A percentile compares a stretch with the other conserved stretches of the same genome.
Evolutionary conservation across 371 early-diverging fungal genomes (phyloP).

Genomic region (Funneliformis caledonium): DNA sequence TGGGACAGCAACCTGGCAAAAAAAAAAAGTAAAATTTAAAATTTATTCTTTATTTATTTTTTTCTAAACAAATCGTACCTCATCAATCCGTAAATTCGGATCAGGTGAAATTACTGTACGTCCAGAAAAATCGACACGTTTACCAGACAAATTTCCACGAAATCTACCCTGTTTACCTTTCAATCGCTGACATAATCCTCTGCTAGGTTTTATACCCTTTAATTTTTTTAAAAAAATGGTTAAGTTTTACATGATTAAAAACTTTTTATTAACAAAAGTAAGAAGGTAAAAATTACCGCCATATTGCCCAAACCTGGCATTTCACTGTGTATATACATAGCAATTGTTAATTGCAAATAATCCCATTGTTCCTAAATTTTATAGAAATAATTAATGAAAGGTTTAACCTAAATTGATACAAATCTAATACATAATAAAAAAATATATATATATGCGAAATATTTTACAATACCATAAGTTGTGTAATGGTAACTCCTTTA

Average conservation of each 20-base stretch:
- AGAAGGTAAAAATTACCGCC: slow-evolving; percentile 36
- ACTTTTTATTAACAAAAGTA: background rate
- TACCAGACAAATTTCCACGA: slow-evolving; percentile 99
- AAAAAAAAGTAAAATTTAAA: background rate
- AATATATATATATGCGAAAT: background rate
- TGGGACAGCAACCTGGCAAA: slow-evolving; percentile 81
- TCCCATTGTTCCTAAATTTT: slow-evolving; percentile 94
- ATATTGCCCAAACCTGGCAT: slow-evolving; percentile 82
- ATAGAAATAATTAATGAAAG: background rate
- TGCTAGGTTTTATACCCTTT: slow-evolving; percentile 73
- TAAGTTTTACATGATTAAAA: slow-evolving; percentile 2
- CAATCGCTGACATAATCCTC: slow-evolving; percentile 96
- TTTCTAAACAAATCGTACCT: slow-evolving; percentile 58
- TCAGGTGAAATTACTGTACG: slow-evolving; percentile 99
- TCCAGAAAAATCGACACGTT: slow-evolving; percentile 99
- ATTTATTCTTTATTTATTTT: background rate
- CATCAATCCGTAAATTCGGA: slow-evolving; percentile 98
- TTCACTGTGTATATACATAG: slow-evolving; percentile 98
- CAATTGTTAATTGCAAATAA: slow-evolving; percentile 93
- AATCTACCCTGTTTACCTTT: slow-evolving; percentile 99
- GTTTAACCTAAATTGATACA: background rate
- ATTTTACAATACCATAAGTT: slow-evolving; percentile 61
- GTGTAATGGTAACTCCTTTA: slow-evolving; percentile 79
- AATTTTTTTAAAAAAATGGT: background rate
- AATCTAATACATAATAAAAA: background rate